These are phyloP conservation scores for Hanseniaspora thailandica DNA, from an alignment of 805 yeast genomes.

Conservation along the genomic window DNA sequence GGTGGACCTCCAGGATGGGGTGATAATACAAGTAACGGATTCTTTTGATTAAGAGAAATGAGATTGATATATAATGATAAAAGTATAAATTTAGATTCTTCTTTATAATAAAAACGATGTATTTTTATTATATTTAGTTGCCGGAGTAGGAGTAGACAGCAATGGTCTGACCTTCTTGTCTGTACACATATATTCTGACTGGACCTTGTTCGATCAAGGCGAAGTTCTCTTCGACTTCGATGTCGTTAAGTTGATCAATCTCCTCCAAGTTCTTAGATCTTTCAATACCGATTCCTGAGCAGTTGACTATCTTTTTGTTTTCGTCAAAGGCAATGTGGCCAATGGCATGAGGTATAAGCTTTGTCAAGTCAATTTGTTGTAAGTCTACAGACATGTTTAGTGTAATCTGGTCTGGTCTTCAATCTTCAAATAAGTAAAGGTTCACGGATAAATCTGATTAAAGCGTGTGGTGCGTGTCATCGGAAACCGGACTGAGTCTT, in stretches of 20 bases:
- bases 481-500: too few relatives aligned
- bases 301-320: slow-evolving; percentile 25
- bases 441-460: too few relatives aligned
- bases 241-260: slow-evolving; percentile 20
- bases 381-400: slow-evolving; percentile 7
- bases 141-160: slow-evolving; percentile 20
- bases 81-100: too few relatives aligned
- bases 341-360: slow-evolving; percentile 21
- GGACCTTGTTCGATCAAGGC: slow-evolving; percentile 20
- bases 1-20: slow-evolving; percentile 17
- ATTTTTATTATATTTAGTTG: neutral
- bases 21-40: slow-evolving; percentile 8
- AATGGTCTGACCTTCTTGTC: slow-evolving; percentile 23
- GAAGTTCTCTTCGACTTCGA: slow-evolving; percentile 23
- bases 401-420: neutral
- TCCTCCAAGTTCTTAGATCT: slow-evolving; percentile 20
- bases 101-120: neutral
- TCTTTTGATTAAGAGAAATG: too few relatives aligned
- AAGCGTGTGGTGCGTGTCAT: too few relatives aligned
- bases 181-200: slow-evolving; percentile 22
- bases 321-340: slow-evolving; percentile 28
- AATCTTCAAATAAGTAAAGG: too few relatives aligned
- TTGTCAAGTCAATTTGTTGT: slow-evolving; percentile 15
- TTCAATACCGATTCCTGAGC: slow-evolving; percentile 25
- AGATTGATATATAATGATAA: too few relatives aligned